A percentile compares a stretch with the other conserved stretches of the same genome.
phyloP scores from a whole-genome alignment of 2,329 filamentous ascomycete genomes.

The Hirsutella rhossiliensis region DNA sequence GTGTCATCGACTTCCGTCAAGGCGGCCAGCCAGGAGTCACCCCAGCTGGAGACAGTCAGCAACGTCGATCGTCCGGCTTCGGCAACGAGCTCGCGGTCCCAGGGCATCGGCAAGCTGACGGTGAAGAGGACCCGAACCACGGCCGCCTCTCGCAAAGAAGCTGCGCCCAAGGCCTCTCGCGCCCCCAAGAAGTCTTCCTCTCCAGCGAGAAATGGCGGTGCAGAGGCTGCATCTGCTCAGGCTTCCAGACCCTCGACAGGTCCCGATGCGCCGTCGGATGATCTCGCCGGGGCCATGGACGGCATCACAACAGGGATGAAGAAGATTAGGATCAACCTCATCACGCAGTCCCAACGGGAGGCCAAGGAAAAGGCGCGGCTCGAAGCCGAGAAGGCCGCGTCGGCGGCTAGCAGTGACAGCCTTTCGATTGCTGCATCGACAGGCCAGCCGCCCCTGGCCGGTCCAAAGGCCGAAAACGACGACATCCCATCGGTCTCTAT shows the following conservation, averaged over 20 bases:
- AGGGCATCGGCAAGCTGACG: slow-evolving; percentile 28
- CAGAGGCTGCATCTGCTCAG: slow-evolving; percentile 5
- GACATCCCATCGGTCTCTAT: neutral
- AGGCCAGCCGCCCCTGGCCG: neutral
- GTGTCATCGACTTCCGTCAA: slow-evolving; percentile 26
- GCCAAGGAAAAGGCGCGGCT: slow-evolving; percentile 28
- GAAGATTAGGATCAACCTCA: slow-evolving; percentile 49
- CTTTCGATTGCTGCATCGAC: neutral
- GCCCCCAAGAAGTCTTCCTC: slow-evolving; percentile 23
- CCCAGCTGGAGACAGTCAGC: slow-evolving; percentile 1
- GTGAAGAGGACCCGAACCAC: slow-evolving; percentile 49
- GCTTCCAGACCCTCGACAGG: slow-evolving; percentile 4
- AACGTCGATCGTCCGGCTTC: slow-evolving; percentile 21
- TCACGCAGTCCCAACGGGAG: slow-evolving; percentile 46
- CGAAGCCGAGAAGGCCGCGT: slow-evolving; percentile 10
- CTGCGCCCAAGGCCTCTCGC: slow-evolving; percentile 17
- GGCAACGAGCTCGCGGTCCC: slow-evolving; percentile 26
- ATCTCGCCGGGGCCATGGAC: slow-evolving; percentile 31
- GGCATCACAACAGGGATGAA: slow-evolving; percentile 46
- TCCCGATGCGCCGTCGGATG: slow-evolving; percentile 3
- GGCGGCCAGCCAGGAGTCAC: slow-evolving; percentile 8
- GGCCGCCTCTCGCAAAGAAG: slow-evolving; percentile 30
- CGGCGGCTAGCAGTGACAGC: neutral
- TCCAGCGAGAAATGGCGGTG: slow-evolving; percentile 7
- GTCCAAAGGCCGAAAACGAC: neutral